phyloP scores from a whole-genome alignment of 805 yeast species.

The Candida loeiensis region DNA sequence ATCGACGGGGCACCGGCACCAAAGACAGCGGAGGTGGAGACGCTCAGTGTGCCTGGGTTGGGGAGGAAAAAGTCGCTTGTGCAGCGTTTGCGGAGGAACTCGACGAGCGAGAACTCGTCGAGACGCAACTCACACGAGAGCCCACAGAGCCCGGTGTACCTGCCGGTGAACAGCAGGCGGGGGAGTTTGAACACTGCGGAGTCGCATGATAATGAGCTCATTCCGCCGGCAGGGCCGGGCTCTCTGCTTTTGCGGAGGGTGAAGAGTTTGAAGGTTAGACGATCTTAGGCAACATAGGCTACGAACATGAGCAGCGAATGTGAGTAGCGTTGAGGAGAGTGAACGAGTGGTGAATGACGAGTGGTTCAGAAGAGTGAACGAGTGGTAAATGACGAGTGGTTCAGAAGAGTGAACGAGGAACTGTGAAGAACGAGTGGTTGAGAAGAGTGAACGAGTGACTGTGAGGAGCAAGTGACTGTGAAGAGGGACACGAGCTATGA shows the following conservation, averaged over 20 bases:
- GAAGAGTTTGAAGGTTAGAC: slow-evolving; percentile 82
- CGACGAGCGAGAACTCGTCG: slow-evolving; percentile 27
- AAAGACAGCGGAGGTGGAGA: slow-evolving; percentile 33
- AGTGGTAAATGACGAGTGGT: too few relatives aligned
- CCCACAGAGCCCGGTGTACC: slow-evolving; percentile 8
- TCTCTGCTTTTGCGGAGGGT: slow-evolving; percentile 74
- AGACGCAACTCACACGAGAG: slow-evolving; percentile 31
- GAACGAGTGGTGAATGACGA: too few relatives aligned
- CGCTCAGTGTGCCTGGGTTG: slow-evolving; percentile 31
- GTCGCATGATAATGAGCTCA: slow-evolving; percentile 8
- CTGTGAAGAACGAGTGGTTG: too few relatives aligned
- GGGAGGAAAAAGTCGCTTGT: slow-evolving; percentile 82
- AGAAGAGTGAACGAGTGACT: too few relatives aligned
- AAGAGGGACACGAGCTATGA: too few relatives aligned
- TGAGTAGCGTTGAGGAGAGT: too few relatives aligned
- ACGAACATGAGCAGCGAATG: too few relatives aligned
- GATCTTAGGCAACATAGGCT: too few relatives aligned
- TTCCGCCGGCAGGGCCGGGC: slow-evolving; percentile 13
- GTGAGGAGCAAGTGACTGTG: too few relatives aligned
- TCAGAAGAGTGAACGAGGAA: too few relatives aligned
- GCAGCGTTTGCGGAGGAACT: slow-evolving; percentile 53
- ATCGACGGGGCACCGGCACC: slow-evolving; percentile 95
- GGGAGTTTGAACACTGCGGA: slow-evolving; percentile 13
- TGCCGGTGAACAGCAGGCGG: slow-evolving; percentile 13
- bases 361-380: too few relatives aligned